Evolutionary conservation across 2,329 filamentous ascomycete genomes (phyloP).

Genomic region (Lasiodiplodia hormozganensis): DNA sequence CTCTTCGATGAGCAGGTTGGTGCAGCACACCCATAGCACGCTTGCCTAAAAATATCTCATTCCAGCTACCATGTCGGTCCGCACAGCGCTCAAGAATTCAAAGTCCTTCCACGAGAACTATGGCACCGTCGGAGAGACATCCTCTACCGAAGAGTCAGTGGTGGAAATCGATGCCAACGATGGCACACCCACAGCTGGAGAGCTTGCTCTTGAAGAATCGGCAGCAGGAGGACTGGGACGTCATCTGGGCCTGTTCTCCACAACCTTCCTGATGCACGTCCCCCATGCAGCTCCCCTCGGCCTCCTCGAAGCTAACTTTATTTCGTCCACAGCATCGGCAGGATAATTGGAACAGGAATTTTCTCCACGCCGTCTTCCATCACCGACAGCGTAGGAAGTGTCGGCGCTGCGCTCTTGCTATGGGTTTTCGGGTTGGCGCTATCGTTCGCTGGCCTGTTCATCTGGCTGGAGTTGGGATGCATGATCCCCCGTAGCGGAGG

Average conservation of each 20-base stretch:
- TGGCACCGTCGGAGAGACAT: not conserved
- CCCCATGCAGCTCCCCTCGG: not conserved
- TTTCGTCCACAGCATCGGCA: slow-evolving; percentile 33
- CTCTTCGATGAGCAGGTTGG: not conserved
- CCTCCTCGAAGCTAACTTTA: not conserved
- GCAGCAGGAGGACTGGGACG: slow-evolving; percentile 24
- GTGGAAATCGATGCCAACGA: not conserved
- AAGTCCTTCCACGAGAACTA: slow-evolving; percentile 15
- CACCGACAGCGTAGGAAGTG: slow-evolving; percentile 69
- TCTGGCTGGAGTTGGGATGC: slow-evolving; percentile 72
- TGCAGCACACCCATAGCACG: not conserved
- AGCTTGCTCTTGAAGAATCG: slow-evolving; percentile 13
- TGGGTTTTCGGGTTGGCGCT: slow-evolving; percentile 70
- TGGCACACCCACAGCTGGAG: slow-evolving; percentile 2
- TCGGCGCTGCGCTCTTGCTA: slow-evolving; percentile 66
- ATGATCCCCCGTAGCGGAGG: slow-evolving; percentile 75
- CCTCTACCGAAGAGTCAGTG: not conserved
- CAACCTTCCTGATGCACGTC: slow-evolving; percentile 26
- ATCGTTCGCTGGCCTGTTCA: slow-evolving; percentile 65
- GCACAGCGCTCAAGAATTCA: not conserved
- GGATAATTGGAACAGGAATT: slow-evolving; percentile 74
- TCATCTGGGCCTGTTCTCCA: slow-evolving; percentile 27
- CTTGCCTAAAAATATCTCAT: not conserved
- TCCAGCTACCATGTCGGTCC: not conserved
- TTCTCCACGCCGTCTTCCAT: slow-evolving; percentile 76